A percentile compares a stretch with the other conserved stretches of the same genome.
phyloP scores from a whole-genome alignment of 257 asterid genomes.

The Solanum corneliomulleri region DNA sequence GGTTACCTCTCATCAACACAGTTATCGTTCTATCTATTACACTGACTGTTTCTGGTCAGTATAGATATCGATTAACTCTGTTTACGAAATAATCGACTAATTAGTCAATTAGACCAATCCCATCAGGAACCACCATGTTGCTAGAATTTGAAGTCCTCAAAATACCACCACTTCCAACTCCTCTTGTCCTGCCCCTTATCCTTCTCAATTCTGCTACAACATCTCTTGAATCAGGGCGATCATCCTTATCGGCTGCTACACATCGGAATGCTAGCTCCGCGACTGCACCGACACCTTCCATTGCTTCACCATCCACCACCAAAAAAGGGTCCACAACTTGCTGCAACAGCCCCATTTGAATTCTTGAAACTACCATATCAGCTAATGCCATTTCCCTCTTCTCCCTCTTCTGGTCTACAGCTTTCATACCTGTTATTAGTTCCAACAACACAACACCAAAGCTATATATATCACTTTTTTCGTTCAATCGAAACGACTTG shows the following conservation, averaged over 20 bases:
- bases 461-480: conserved; percentile 89
- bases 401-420: conserved; percentile 78
- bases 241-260: conserved; percentile 77
- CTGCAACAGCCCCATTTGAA: conserved; percentile 80
- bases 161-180: conserved; percentile 22
- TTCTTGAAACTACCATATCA: conserved; percentile 82
- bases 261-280: conserved; percentile 90
- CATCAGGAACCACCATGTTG: conserved; percentile 68
- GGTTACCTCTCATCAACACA: neutral
- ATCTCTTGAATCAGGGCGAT: conserved; percentile 77
- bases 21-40: neutral
- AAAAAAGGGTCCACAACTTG: conserved; percentile 77
- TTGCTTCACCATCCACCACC: conserved; percentile 47
- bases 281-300: conserved; percentile 59
- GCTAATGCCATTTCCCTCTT: conserved; percentile 78
- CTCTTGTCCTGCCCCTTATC: conserved; percentile 40
- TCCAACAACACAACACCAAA: conserved; percentile 83
- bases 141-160: conserved; percentile 48
- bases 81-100: neutral
- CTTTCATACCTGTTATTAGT: conserved; percentile 78
- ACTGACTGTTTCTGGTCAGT: neutral
- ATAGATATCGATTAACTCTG: neutral
- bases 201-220: conserved; percentile 68
- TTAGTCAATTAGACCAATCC: conserved; percentile 24
- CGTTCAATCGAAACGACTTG: conserved; percentile 64